Evolutionary conservation across 2,329 filamentous ascomycete species (phyloP), one percentile per base, ranked within the genome.

Genomic region (Byssochlamys sp.): DNA sequence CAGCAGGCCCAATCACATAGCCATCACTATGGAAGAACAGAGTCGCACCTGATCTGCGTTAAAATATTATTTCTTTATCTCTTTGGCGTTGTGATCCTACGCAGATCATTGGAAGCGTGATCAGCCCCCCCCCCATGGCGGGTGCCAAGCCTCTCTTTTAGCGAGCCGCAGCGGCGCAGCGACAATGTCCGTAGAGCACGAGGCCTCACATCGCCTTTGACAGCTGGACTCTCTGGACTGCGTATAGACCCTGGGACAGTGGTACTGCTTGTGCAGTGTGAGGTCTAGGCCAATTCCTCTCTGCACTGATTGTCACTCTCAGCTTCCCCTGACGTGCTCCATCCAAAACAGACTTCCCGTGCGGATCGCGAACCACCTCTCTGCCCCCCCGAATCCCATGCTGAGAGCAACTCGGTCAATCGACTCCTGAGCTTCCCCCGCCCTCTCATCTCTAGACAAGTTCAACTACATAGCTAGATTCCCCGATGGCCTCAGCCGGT

Each of bases 401-500:
- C 27, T 35, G 25, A 19, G 11, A 25, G 19, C 52, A 53, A n/a
- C 52, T 35, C 7, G 12, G 25, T 29, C 31, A 28, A 31, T 53
- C 52, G 28, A 54, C 56, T 58, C 52, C 55, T 61, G 58, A 59
- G 52, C 57, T 50, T 58, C 57, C 58, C 55, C 58, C 39, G 55
- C 56, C 51, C 59, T 54, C 39, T 54, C 51, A 53, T 54, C 54
- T 54, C 33, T 51, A 58, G 50, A 58, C 53, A 57, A 57, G 54
- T 59, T 58, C 57, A 52, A 57, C 28, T 54, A 54, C 61, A 57
- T 55, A 57, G 58, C 59, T 58, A 60, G 60, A 58, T 59, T 66
- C 68, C 67, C 65, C 64, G 14, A 87, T 87, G 84, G 81, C 82
- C 76, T 81, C 83, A 72, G 79, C 82, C 80, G 88, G 80, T 81